Base-by-base conservation (phyloP, 2,329 filamentous ascomycete species). In the Colletotrichum kahawae region DNA sequence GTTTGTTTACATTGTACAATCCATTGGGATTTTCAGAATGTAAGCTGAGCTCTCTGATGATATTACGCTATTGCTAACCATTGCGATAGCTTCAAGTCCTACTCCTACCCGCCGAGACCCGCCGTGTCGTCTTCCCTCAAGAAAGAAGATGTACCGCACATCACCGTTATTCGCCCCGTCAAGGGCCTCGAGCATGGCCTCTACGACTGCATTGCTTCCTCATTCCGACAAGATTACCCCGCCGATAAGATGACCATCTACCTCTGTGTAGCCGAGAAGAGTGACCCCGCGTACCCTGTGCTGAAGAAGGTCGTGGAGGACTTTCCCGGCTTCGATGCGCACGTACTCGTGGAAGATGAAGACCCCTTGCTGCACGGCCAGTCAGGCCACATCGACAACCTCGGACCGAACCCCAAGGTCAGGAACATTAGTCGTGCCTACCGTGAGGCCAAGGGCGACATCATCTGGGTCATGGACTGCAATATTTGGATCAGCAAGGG, bases 361-460 rank as follows among this genome's bases (percentile, higher is more conserved):
- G 95, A 98, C 82, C 92, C 94, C 1, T 83, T 92, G 34, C 86
- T 98, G 10, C 89, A 91, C 68, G 89, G 88, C 34, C 80, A 87
- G 36, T 83, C 85, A 13, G 89, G 88, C 68, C 84, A 88, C 62
- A 80, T 85, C 65, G 84, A 89, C 77, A 89, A 91, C 71, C 89
- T 98, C 71, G 97, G 97, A 0, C 97, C 97, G 2, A 99, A 99
- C 81, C 97, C 97, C n/a, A 99, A 99, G 87, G 97, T 99, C 79
- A 90, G 97, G 66, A 99, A 99, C 83, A 95, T 98, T 88, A 98
- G 96, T 82, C 91, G 95, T 57, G 96, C 95, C 4, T 99, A 98
- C 82, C 88, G 95, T 33, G 96, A 98, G 81, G 95, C 95, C 2
- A 93, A 93, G 77, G 93, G 94, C 2, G 95, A 98, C 81, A 90